Conservation (phyloP, 495 filamentous ascomycete genomes). For the Patellaria atrata region DNA sequence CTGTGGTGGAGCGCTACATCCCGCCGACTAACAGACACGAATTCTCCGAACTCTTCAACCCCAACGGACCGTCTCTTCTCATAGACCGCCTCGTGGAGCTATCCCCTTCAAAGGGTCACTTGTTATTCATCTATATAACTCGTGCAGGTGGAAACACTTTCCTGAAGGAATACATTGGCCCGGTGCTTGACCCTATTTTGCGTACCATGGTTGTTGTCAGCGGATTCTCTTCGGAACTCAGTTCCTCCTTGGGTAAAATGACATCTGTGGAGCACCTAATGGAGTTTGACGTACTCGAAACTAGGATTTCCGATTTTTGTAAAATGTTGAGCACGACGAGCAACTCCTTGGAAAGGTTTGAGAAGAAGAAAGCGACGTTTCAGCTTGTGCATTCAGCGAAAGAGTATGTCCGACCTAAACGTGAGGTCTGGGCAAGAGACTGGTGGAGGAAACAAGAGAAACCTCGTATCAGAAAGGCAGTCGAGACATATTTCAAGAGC, state of each 20-base stretch:
- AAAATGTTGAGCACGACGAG: constrained; percentile 20
- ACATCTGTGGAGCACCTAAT: constrained; percentile 43
- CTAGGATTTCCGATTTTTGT: constrained; percentile 37
- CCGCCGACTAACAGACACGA: constrained; percentile 48
- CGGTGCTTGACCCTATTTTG: constrained; percentile 52
- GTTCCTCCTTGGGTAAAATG: constrained; percentile 42
- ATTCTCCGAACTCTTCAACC: constrained; percentile 44
- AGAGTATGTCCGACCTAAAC: constrained; percentile 38
- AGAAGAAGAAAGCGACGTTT: constrained; percentile 23
- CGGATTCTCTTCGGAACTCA: constrained; percentile 44
- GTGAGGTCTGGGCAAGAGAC: constrained; percentile 44
- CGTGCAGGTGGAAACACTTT: constrained; percentile 47
- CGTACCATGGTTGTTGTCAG: constrained; percentile 51
- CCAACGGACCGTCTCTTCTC: constrained; percentile 44
- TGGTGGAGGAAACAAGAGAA: constrained; percentile 64
- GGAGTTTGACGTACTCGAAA: constrained; percentile 41
- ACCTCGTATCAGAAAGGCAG: constrained; percentile 44
- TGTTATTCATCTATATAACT: constrained; percentile 61
- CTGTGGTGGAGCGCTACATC: constrained; percentile 57
- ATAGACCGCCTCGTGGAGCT: constrained; percentile 54
- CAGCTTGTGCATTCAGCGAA: constrained; percentile 38
- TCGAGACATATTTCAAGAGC: constrained; percentile 42
- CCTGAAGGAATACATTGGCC: constrained; percentile 48
- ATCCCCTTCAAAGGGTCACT: constrained; percentile 40
- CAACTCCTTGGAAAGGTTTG: constrained; percentile 23